Percentiles rank a stretch among this genome's conserved stretches.
These are phyloP conservation scores for Fusarium drepaniforme DNA, from an alignment of 2,329 filamentous ascomycete species.

Conservation along the genomic window DNA sequence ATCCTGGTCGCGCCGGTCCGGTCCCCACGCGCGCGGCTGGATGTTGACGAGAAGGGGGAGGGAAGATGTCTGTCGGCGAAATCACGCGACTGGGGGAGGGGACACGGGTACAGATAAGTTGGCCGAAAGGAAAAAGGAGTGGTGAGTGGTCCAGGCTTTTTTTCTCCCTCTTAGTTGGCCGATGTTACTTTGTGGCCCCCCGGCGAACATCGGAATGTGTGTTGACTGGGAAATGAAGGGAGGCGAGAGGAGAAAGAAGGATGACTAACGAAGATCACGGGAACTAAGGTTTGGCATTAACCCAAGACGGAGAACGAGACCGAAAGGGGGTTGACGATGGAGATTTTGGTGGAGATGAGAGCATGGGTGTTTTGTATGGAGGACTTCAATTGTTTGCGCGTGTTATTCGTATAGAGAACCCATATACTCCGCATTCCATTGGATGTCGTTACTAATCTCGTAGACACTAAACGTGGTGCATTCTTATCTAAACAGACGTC, in stretches of 20 bases:
- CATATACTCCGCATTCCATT: neutral
- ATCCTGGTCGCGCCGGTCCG: slow-evolving; percentile 10
- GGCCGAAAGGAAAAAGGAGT: slow-evolving; percentile 21
- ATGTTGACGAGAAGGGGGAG: neutral
- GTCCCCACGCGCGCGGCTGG: slow-evolving; percentile 7
- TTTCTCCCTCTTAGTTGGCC: neutral
- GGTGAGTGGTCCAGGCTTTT: neutral
- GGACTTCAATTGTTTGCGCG: neutral
- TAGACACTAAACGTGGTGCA: neutral
- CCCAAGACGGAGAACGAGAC: neutral
- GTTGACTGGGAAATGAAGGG: neutral
- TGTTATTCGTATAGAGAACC: neutral
- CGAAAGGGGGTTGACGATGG: neutral
- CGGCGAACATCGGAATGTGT: neutral
- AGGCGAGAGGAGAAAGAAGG: neutral
- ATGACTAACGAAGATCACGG: neutral
- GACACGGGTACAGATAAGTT: slow-evolving; percentile 31
- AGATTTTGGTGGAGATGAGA: neutral
- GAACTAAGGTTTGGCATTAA: neutral
- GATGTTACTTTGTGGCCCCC: neutral
- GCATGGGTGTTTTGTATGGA: neutral
- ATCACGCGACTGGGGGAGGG: slow-evolving; percentile 10
- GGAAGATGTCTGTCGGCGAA: slow-evolving; percentile 34
- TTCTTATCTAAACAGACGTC: slow-evolving; percentile 18
- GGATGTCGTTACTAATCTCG: neutral